Conservation (phyloP, 73 alveolate species). For the Uronychia setigera region DNA sequence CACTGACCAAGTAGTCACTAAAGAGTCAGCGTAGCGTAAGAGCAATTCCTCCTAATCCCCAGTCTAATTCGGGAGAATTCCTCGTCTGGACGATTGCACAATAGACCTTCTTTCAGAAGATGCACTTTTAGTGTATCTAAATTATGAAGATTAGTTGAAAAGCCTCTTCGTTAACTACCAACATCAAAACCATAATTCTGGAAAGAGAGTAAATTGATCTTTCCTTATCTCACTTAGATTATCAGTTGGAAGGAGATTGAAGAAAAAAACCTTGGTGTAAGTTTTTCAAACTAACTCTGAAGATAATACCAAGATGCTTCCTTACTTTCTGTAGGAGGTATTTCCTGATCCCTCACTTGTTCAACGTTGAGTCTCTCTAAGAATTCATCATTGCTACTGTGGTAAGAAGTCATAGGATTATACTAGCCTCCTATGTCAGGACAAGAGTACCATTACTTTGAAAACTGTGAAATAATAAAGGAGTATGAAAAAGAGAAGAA, state of each 20-base stretch:
- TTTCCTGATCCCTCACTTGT: conserved; percentile 58
- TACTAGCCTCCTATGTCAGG: conserved; percentile 61
- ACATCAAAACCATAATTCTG: conserved; percentile 49
- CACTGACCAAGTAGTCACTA: neutral
- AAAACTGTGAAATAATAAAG: conserved; percentile 37
- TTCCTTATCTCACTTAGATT: neutral
- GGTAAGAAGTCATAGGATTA: too few relatives aligned
- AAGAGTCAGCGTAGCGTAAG: too few relatives aligned
- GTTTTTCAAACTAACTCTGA: neutral
- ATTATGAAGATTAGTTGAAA: conserved; percentile 37
- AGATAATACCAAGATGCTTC: conserved; percentile 17
- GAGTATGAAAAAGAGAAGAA: conserved; percentile 53
- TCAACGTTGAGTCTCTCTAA: conserved; percentile 55
- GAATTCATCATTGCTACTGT: conserved; percentile 39
- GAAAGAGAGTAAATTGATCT: conserved; percentile 24
- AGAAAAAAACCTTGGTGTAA: conserved; percentile 36
- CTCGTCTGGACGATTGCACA: conserved; percentile 55
- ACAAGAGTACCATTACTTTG: conserved; percentile 49
- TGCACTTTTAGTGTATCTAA: conserved; percentile 33
- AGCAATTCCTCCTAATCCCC: too few relatives aligned
- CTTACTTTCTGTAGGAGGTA: conserved; percentile 34
- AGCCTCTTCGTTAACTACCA: conserved; percentile 24
- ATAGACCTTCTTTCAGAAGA: conserved; percentile 33
- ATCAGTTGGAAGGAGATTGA: conserved; percentile 50
- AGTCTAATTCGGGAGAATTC: conserved; percentile 19